These are phyloP conservation scores for Cynanchum wilfordii DNA, from an alignment of 257 asterid genomes.

Conservation along the genomic window DNA sequence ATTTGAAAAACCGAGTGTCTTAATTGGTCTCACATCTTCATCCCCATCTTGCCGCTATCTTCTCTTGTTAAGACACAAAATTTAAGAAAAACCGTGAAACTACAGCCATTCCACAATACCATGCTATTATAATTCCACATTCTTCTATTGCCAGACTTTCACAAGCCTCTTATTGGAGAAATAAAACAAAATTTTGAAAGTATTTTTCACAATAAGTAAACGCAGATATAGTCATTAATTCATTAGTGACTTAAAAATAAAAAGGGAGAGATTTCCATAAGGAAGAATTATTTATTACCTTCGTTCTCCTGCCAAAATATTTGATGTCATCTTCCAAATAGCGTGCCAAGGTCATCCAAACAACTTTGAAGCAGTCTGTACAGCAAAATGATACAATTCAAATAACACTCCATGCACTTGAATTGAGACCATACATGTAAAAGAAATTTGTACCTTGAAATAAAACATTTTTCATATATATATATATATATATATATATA, in stretches of 20 bases:
- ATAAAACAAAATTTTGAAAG: not conserved
- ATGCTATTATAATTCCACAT: not conserved
- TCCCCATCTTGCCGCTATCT: too few relatives aligned
- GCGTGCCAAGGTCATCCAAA: conserved; percentile 59
- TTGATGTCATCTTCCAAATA: conserved; percentile 70
- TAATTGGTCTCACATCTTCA: too few relatives aligned
- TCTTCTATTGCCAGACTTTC: not conserved
- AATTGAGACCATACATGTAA: not conserved
- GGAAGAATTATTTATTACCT: conserved; percentile 45
- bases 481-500: not conserved
- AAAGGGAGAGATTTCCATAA: not conserved
- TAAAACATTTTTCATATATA: not conserved
- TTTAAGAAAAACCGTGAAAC: not conserved
- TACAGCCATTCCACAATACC: not conserved
- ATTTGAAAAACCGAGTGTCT: too few relatives aligned
- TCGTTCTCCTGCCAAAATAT: conserved; percentile 80
- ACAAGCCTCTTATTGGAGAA: not conserved
- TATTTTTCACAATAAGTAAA: not conserved
- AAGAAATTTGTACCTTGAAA: not conserved
- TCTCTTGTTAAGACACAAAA: too few relatives aligned
- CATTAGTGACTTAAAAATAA: not conserved
- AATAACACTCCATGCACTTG: not conserved
- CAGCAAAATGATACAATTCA: not conserved
- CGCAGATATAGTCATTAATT: not conserved
- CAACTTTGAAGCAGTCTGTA: conserved; percentile 32